These are phyloP conservation scores for Backusella mclennaniae DNA, from an alignment of 192 early-diverging fungal genomes.

Conservation along the genomic window DNA sequence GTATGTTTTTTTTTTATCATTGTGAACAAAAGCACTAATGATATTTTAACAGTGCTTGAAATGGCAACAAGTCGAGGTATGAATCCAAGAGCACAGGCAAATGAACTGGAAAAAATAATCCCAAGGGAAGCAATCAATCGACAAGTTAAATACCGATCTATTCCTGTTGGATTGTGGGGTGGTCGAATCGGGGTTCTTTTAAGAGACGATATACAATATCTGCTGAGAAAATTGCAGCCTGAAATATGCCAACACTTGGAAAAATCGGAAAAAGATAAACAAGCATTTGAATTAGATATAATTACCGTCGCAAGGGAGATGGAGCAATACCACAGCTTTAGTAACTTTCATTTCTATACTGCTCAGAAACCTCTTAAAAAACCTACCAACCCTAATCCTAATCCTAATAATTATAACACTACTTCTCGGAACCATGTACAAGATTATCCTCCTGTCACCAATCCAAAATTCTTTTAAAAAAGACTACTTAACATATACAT, in stretches of 20 bases:
- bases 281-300: neutral
- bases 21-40: neutral
- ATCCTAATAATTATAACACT: neutral
- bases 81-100: slow-evolving; percentile 15
- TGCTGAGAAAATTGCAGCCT: slow-evolving; percentile 22
- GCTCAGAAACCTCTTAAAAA: slow-evolving; percentile 15
- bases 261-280: neutral
- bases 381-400: neutral
- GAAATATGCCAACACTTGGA: slow-evolving; percentile 5
- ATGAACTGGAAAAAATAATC: slow-evolving; percentile 9
- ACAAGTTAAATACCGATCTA: slow-evolving; percentile 28
- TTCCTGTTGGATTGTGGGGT: slow-evolving; percentile 38
- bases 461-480: neutral
- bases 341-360: slow-evolving; percentile 25
- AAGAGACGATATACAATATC: slow-evolving; percentile 25
- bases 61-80: slow-evolving; percentile 15
- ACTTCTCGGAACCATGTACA: neutral
- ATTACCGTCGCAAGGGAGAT: slow-evolving; percentile 5
- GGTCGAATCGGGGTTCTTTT: slow-evolving; percentile 32
- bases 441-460: neutral
- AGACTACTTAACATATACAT: neutral
- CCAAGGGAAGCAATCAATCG: slow-evolving; percentile 16
- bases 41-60: slow-evolving; percentile 13
- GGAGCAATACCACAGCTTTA: slow-evolving; percentile 24
- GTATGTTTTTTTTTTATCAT: slow-evolving; percentile 8